A percentile compares a stretch with the other conserved stretches of the same genome.
phyloP scores from a whole-genome alignment of 305 asterid species.

The Petunia hybrid region DNA sequence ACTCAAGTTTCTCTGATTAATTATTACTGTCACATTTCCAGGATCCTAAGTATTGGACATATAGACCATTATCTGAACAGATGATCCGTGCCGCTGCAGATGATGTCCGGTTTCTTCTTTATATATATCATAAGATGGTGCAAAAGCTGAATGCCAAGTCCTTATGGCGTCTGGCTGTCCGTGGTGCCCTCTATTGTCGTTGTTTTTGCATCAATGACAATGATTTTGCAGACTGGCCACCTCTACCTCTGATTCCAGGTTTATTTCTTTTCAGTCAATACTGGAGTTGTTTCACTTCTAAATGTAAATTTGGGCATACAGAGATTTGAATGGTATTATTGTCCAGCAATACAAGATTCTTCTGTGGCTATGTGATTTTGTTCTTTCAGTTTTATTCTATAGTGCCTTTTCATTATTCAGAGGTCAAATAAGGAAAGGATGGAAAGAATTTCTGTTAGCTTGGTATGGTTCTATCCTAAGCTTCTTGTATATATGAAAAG shows the following conservation, averaged over 20 bases:
- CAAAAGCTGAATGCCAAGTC: slow-evolving; percentile 77
- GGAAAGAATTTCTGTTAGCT: slow-evolving; percentile 6
- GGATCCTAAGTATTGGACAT: slow-evolving; percentile 94
- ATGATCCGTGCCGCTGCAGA: slow-evolving; percentile 99
- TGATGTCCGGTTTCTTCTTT: slow-evolving; percentile 92
- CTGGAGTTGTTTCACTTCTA: slow-evolving; percentile 11
- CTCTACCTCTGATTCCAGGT: slow-evolving; percentile 92
- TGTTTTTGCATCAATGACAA: slow-evolving; percentile 85
- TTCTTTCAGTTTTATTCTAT: background rate
- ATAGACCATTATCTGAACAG: slow-evolving; percentile 84
- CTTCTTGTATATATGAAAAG: background rate
- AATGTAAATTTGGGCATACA: background rate
- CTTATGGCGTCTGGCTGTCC: slow-evolving; percentile 86
- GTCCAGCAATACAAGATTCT: background rate
- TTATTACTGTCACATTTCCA: slow-evolving; percentile 44
- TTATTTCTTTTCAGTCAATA: slow-evolving; percentile 29
- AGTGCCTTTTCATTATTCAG: background rate
- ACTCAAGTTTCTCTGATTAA: slow-evolving; percentile 22
- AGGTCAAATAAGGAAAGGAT: slow-evolving; percentile 16
- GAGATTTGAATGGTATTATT: background rate
- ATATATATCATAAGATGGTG: slow-evolving; percentile 78
- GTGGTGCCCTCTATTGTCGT: slow-evolving; percentile 95
- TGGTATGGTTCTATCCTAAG: slow-evolving; percentile 23
- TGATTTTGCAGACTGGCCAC: slow-evolving; percentile 79
- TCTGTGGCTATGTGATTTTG: slow-evolving; percentile 19